Base-by-base conservation (phyloP, 805 yeast species). In the Kregervanrija pseudodelftensis region DNA sequence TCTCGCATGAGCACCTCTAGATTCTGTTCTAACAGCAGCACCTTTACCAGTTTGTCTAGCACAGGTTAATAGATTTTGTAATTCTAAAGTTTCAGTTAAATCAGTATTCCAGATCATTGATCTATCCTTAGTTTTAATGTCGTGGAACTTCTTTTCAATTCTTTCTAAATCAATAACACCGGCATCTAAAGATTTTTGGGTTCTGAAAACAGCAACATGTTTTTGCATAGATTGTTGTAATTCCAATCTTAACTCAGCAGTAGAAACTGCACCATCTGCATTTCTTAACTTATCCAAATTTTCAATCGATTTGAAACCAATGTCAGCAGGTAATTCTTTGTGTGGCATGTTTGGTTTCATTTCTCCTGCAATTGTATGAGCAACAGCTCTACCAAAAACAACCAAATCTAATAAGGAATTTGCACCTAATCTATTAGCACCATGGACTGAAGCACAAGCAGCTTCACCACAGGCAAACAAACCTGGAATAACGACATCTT, bases 41-140 rank as follows among this genome's bases (percentile, higher is more conserved):
- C 95, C 79, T 54, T 72, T 73, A 32, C 98, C 98, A 43, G 97
- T 90, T 76, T 93, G 99, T 52, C 83, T 80, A 50, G 98, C 98
- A 76, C 97, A 88, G 42, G 98, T 90, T 66, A 91, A 77, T 76
- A 91, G 77, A 82, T 91, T 91, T 70, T 90, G 96, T 65, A 91
- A 76, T 70, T 91, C 99, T 58, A 93, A 75, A 45, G 98, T 86
- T 74, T 91, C 99, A 43, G 90, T 95, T 64, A 91, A 74, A 67
- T 91, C 99, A 41, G 95, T 82, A 77, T 91, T 91, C 99, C 99
- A 91, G 63, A 91, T 90, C 97, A 93, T 88, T 12, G 96, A 88
- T 72, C 96, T 82, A 68, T 91, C 99, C 52, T 90, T 79, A 51
- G 95, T 88, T 64, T 85, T 85, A 52, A 91, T 82, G 60, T 86